phyloP scores from a whole-genome alignment of 192 early-diverging fungal species.

The Coemansia sp. region DNA sequence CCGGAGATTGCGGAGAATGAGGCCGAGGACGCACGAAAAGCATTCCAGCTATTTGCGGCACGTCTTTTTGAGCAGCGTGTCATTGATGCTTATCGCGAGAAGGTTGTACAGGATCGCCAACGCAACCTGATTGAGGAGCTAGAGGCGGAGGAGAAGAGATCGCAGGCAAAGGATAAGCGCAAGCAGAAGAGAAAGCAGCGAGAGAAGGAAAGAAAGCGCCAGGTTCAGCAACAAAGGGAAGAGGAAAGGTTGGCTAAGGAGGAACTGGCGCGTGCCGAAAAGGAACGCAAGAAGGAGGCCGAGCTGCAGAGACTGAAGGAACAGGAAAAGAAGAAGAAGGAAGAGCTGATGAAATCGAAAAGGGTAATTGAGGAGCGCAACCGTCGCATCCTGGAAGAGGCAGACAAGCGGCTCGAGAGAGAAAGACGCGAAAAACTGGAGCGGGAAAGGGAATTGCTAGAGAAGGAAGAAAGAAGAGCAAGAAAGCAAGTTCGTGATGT shows the following conservation, averaged over 20 bases:
- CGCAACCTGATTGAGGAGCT: slow-evolving; percentile 83
- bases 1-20: slow-evolving; percentile 74
- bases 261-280: slow-evolving; percentile 23
- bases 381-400: slow-evolving; percentile 43
- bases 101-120: slow-evolving; percentile 87
- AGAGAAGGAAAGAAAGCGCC: slow-evolving; percentile 59
- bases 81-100: slow-evolving; percentile 89
- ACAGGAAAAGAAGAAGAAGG: slow-evolving; percentile 28
- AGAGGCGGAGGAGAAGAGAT: slow-evolving; percentile 77
- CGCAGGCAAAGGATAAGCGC: slow-evolving; percentile 61
- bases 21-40: slow-evolving; percentile 88
- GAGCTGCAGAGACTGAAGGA: slow-evolving; percentile 28
- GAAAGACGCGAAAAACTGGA: slow-evolving; percentile 27
- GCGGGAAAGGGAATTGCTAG: slow-evolving; percentile 22
- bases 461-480: slow-evolving; percentile 14
- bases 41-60: slow-evolving; percentile 96
- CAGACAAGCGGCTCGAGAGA: slow-evolving; percentile 38
- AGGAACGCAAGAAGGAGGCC: slow-evolving; percentile 34
- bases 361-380: slow-evolving; percentile 51
- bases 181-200: slow-evolving; percentile 73
- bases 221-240: slow-evolving; percentile 45
- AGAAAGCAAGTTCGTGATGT: slow-evolving; percentile 7
- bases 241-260: slow-evolving; percentile 41
- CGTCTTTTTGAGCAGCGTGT: slow-evolving; percentile 98
- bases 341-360: slow-evolving; percentile 21